Base-by-base conservation (phyloP, 257 asterid genomes). In the Jacaranda mimosifolia region DNA sequence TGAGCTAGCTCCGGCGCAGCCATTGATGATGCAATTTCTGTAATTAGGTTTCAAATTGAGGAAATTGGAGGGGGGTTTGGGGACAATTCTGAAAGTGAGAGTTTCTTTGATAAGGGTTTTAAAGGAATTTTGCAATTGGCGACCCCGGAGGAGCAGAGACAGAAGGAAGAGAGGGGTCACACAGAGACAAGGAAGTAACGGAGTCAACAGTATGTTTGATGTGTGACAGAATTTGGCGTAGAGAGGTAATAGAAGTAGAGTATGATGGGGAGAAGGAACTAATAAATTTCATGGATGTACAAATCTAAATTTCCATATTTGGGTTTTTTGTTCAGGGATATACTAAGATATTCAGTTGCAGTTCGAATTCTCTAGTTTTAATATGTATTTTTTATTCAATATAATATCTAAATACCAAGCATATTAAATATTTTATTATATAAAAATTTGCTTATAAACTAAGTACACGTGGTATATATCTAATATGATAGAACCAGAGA, bases 1-100 rank as follows among this genome's bases (percentile, higher is more conserved):
- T 90, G 97, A 26, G 91, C 91, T 68, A 89, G 84, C 91, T 94
- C 98, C 85, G 96, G 87, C 84, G 96, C 89, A 55, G 90, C 90
- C 88, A 84, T 80, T 80, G 87, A 52, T 73, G 80, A 77, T 39
- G 80, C 77, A 70, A 73, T 63, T n/a, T 21, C 58, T 52, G 68
- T 75, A 57, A 49, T 75, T 71, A 60, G 72, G 56, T 43, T 46
- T 21, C 35, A 19, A 67, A 48, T 62, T 58, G 71, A 35, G 32
- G 21, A n/a, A 66, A 77, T 80, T 40, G 80, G 48, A 36, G n/a
- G 13, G 73, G 49, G 58, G 35, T 38, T 74, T 68, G 48, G 73
- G 73, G 64, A 42, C 18, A 60, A 10, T 6, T 58, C 11, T 1
- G 43, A n/a, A 68, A 79, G 26, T 59, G 59, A 38, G 84, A 78